Evolutionary conservation across 2,329 filamentous ascomycete genomes (phyloP).

Genomic region (Sordariomycetes sp.): DNA sequence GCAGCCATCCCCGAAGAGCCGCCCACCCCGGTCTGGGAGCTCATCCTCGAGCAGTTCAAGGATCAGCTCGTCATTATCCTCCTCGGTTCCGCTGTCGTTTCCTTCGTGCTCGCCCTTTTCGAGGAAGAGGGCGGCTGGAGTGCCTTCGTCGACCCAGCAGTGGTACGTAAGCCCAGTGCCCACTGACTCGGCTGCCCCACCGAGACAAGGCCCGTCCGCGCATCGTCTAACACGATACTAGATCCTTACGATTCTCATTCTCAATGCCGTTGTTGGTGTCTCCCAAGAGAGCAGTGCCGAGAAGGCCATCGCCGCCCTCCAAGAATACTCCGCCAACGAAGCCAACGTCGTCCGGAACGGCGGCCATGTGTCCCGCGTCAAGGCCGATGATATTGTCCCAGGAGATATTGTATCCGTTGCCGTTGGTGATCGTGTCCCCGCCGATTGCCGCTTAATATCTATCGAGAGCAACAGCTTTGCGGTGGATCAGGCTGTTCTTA

Average conservation of each 20-base stretch:
- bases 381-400: constrained; percentile 94
- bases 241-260: constrained; percentile 93
- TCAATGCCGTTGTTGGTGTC: constrained; percentile 95
- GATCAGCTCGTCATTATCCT: constrained; percentile 96
- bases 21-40: constrained; percentile 89
- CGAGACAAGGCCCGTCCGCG: neutral
- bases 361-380: constrained; percentile 70
- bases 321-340: constrained; percentile 98
- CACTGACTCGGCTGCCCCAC: neutral
- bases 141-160: constrained; percentile 90
- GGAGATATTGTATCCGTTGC: constrained; percentile 84
- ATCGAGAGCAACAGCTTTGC: constrained; percentile 97
- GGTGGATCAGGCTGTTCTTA: constrained; percentile 93
- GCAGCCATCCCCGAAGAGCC: constrained; percentile 72
- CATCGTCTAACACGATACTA: constrained; percentile 21
- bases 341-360: constrained; percentile 81
- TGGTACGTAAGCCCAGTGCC: constrained; percentile 52
- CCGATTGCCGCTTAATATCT: constrained; percentile 81
- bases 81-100: constrained; percentile 84
- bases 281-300: constrained; percentile 98
- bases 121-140: constrained; percentile 93
- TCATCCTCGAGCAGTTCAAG: constrained; percentile 98
- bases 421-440: constrained; percentile 87
- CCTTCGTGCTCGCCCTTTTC: constrained; percentile 86
- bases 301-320: constrained; percentile 93